phyloP scores from a whole-genome alignment of 805 yeast species.

The Nakazawaea ambrosiae region DNA sequence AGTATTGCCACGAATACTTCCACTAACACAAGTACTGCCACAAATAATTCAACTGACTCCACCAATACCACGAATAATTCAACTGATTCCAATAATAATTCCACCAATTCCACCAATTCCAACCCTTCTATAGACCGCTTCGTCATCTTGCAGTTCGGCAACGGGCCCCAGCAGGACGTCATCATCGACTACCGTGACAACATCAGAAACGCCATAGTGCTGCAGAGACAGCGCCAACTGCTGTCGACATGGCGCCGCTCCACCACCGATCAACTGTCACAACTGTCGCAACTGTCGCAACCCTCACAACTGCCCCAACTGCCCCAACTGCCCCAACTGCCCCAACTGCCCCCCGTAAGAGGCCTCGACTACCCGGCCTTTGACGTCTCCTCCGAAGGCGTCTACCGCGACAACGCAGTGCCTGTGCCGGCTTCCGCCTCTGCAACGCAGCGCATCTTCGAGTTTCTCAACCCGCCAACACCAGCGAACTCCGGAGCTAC shows the following conservation, averaged over 20 bases:
- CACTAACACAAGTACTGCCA: too few species aligned
- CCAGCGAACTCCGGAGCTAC: background rate
- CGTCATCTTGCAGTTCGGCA: conserved; percentile 11
- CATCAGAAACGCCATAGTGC: conserved; percentile 8
- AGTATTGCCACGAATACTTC: too few species aligned
- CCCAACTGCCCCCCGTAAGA: too few species aligned
- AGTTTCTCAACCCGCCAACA: background rate
- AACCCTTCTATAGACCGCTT: conserved; percentile 1
- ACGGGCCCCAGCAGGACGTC: conserved; percentile 11
- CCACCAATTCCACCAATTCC: background rate
- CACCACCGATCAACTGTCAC: background rate
- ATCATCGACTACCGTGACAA: conserved; percentile 10
- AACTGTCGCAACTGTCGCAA: background rate
- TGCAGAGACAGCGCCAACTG: conserved; percentile 7
- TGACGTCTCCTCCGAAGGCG: conserved; percentile 26
- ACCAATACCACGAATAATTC: background rate
- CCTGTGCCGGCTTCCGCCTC: background rate
- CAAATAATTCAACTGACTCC: too few species aligned
- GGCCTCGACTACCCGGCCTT: conserved; percentile 30
- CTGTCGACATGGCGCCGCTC: background rate
- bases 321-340: conserved; percentile 10
- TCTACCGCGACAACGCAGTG: conserved; percentile 18
- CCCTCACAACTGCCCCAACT: background rate
- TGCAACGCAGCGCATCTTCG: background rate
- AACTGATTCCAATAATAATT: background rate